Percentiles rank a stretch among this genome's conserved stretches.
phyloP scores from a whole-genome alignment of 352 stramenopile species.

The Pythium folliculosum region DNA sequence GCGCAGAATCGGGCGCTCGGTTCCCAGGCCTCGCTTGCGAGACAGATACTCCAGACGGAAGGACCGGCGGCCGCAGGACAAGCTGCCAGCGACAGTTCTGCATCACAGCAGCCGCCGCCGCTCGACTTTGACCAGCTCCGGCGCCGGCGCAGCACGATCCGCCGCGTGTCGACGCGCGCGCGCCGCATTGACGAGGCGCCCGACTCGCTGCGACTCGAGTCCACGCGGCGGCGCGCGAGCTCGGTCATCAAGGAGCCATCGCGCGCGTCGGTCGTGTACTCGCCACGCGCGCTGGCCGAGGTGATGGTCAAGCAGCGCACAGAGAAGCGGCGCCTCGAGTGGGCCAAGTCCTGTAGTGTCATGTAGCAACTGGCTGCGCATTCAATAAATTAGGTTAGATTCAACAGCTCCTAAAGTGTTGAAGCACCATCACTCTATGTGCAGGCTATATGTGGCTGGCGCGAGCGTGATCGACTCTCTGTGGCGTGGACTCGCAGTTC shows the following conservation, averaged over 20 bases:
- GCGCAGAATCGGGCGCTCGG: neutral
- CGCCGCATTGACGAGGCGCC: slow-evolving; percentile 10
- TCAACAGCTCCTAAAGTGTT: neutral
- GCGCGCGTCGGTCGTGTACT: slow-evolving; percentile 17
- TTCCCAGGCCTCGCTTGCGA: neutral
- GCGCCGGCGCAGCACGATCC: neutral
- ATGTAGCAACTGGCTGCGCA: neutral
- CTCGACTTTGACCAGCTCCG: slow-evolving; percentile 2
- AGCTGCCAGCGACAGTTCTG: neutral
- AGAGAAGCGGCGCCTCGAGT: neutral
- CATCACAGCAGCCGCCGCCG: neutral
- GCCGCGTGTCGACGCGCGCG: neutral
- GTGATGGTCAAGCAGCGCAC: neutral
- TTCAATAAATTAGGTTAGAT: slow-evolving; percentile 3
- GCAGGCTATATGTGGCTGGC: too few relatives aligned
- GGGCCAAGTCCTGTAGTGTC: neutral
- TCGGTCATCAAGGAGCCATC: neutral
- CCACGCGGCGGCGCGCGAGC: slow-evolving; percentile 9
- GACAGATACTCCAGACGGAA: neutral
- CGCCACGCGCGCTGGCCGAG: slow-evolving; percentile 7
- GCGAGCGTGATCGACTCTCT: too few relatives aligned
- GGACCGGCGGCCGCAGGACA: neutral
- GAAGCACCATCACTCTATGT: too few relatives aligned
- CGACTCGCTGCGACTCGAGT: slow-evolving; percentile 19
- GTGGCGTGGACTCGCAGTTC: too few relatives aligned